Base-by-base conservation (phyloP, 2,329 filamentous ascomycete species). In the Ceratocystis smalleyi region DNA sequence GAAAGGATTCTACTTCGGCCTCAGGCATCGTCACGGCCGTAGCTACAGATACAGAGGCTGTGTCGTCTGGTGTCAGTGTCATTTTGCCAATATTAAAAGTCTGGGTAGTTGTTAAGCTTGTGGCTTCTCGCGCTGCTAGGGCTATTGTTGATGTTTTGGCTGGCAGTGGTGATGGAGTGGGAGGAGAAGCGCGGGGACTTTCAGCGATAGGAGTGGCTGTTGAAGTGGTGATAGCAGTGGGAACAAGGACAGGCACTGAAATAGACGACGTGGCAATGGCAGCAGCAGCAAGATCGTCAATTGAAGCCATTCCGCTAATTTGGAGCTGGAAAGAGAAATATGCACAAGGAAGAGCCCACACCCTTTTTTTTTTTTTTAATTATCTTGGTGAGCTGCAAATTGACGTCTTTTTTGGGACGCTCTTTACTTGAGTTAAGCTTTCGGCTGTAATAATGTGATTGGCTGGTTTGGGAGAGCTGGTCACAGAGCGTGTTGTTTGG, bases 241-340 rank as follows among this genome's bases (percentile, higher is more conserved):
- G 70, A 69, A 59, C 70, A 71, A 62, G 69, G 69, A n/a, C 43
- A 49, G 54, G 62, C 32, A 32, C 59, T 49, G 62, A 27, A 64
- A 45, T 40, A 32, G 73, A 74, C 10, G 76, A 75, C 43, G 74
- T 74, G 55, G 76, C 76, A 27, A 77, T 78, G 43, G 77, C 78
- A 61, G 77, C 78, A 22, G 75, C 75, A 22, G 77, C 78, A 45
- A 79, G 74, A 65, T 80, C 77, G 68, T 78, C 79, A 66, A 79
- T 79, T 5, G 78, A 80, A 43, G 77, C 72, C 77, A 79, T 75
- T 61, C 57, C 51, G 17, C 22, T 10, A 61, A 61, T 10, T 35
- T n/a, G n/a, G 5, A 32, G 24, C 35, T 10, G n/a, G 15, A 32
- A 61, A 47, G 22, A 51, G 51, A 17, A 12, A 24, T 10, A 40